Base-by-base conservation (phyloP, 2,329 filamentous ascomycete species). In the Curvularia sp. region DNA sequence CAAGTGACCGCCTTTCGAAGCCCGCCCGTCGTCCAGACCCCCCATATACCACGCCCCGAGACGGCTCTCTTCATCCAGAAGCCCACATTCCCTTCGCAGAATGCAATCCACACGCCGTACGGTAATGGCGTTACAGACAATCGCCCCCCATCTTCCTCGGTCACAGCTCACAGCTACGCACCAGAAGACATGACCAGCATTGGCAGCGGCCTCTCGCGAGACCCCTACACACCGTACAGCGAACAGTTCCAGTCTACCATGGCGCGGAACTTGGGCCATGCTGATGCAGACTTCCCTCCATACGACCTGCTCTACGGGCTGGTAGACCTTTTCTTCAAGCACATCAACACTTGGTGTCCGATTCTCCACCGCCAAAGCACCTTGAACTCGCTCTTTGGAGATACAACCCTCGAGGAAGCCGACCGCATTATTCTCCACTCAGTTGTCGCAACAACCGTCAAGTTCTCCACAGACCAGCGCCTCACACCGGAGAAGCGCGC, bases 351-450 rank as follows among this genome's bases (percentile, higher is more conserved):
- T 0, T 88, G 86, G 86, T 96, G 92, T 73, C 93, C 93, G 0
- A 95, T 97, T 24, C 81, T 97, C n/a, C 92, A 97, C 76, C 87
- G 92, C 22, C 88, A 91, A 70, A 88, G 89, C 4, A 96, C 92
- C 0, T 77, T 97, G 8, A 91, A 96, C 67, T 87, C 88, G 0
- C 82, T 97, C 0, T 97, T 97, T 66, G 92, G 92, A 0, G 86
- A 13, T 76, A 80, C 66, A 66, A 86, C 88, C 1, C 80, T 95
- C 1, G 90, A 93, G 38, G 91, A 96, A 76, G 88, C 89, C 1
- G 93, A 97, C 72, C 85, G 89, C 42, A 89, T 96, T 54, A 81
- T 97, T 13, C 81, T 97, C 5, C 92, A 96, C 75, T 90, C 93
- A 5, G 96, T 97, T 55, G 92, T 97, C 4, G 92, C 92, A 1